Base-by-base conservation (phyloP, 176 grass and related monocot species). In the Avena sativa region DNA sequence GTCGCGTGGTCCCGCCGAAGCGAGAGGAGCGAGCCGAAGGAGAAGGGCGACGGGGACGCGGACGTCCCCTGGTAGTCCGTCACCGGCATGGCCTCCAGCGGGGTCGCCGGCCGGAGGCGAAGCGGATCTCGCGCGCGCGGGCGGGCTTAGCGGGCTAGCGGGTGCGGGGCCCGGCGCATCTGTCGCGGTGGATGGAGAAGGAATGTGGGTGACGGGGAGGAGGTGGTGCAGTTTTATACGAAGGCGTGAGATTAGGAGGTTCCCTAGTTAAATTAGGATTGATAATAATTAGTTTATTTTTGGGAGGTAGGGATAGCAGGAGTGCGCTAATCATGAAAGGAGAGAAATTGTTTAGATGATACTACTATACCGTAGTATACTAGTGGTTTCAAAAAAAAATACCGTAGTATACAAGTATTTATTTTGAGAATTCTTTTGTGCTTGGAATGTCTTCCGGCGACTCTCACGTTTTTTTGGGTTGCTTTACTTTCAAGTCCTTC, bases 31-130 rank as follows among this genome's bases (percentile, higher is more conserved):
- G 81, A 71, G 81, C 81, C 81, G 81, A 83, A 83, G 50, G 81
- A 83, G 66, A 83, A 83, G 66, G 81, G 81, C 19, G 81, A 83
- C 0, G 66, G 81, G 32, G 81, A 71, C 50, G 81, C 23, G 19
- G 81, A 77, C 0, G 93, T 87, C 11, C 93, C 88, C 77, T 92
- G 93, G 93, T 90, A 92, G 34, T 98, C 95, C 72, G 91, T 93
- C 17, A 89, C 86, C 84, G 95, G 95, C 95, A 98, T 98, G 84
- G 61, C 89, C 78, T 74, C 87, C 60, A 17, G 69, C 79, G 62
- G 68, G 72, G 82, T 76, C 76, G 55, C 65, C 78, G 51, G 38
- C 21, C 51, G 74, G 50, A 19, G 73, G 48, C 47, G 48, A 5
- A 32, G 51, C 63, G 36, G 74, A 87, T 84, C 85, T 76, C n/a